Conservation (phyloP, 164 flowering plant genomes). For the Annona cherimola region DNA sequence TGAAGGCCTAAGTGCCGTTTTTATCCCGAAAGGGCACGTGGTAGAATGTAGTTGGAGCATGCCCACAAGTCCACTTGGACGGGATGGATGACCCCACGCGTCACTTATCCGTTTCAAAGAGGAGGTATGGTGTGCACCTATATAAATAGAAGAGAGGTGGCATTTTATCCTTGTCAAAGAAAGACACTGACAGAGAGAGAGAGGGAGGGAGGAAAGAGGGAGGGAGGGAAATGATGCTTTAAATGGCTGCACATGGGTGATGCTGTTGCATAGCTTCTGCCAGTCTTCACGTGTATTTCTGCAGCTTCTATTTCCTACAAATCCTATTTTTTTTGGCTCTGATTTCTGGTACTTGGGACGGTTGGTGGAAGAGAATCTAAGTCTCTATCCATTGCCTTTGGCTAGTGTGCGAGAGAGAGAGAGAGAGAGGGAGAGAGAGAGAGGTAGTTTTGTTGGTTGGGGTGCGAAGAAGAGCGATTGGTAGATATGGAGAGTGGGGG, state of each 20-base stretch:
- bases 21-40: conserved; percentile 1
- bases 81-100: conserved; percentile 8
- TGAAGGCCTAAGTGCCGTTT: neutral
- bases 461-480: neutral
- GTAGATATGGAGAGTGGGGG: conserved; percentile 4
- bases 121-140: neutral
- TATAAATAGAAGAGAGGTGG: neutral
- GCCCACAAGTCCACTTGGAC: neutral
- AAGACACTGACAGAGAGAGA: neutral
- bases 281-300: conserved; percentile 1
- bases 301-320: neutral
- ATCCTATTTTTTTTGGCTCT: neutral
- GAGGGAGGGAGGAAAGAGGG: neutral
- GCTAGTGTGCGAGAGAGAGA: too few relatives aligned
- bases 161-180: neutral
- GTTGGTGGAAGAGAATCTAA: conserved; percentile 1
- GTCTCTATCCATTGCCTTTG: neutral
- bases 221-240: neutral
- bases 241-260: conserved; percentile 9
- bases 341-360: neutral
- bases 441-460: conserved; percentile 7
- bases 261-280: neutral
- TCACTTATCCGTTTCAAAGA: conserved; percentile 1
- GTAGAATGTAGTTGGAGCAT: neutral
- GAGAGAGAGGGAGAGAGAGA: too few relatives aligned